These are phyloP conservation scores for Candida mesenterica DNA, from an alignment of 1,139 yeast genomes.

Conservation along the genomic window DNA sequence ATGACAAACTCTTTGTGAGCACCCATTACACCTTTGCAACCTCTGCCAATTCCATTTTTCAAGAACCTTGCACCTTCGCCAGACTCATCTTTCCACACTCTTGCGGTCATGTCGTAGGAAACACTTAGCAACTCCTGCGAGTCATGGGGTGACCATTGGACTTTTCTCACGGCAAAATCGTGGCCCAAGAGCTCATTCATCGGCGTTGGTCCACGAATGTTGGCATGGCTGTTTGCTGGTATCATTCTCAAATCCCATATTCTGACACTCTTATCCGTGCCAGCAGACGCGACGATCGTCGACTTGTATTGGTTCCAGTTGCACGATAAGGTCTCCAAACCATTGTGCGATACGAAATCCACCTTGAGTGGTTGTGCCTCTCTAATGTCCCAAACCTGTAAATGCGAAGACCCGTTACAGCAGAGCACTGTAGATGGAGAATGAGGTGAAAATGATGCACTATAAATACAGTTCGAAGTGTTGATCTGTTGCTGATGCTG, in stretches of 20 bases:
- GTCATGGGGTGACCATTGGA: slow-evolving; percentile 87
- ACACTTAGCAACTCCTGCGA: slow-evolving; percentile 69
- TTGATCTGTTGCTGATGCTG: slow-evolving; percentile 29
- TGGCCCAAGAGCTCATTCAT: slow-evolving; percentile 81
- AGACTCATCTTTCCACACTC: slow-evolving; percentile 79
- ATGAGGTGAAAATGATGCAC: slow-evolving; percentile 84
- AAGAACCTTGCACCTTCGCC: slow-evolving; percentile 49
- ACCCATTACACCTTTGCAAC: slow-evolving; percentile 58
- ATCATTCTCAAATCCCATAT: slow-evolving; percentile 88
- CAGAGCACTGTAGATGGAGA: slow-evolving; percentile 68
- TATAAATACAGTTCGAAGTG: slow-evolving; percentile 62
- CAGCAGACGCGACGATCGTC: slow-evolving; percentile 77
- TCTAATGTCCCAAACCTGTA: slow-evolving; percentile 85
- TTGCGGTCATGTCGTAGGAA: slow-evolving; percentile 89
- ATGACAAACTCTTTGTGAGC: slow-evolving; percentile 84
- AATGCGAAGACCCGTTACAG: slow-evolving; percentile 76
- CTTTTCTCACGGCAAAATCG: slow-evolving; percentile 80
- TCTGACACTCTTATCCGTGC: slow-evolving; percentile 81
- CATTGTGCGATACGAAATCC: slow-evolving; percentile 71
- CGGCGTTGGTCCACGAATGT: slow-evolving; percentile 62
- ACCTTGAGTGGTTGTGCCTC: slow-evolving; percentile 59
- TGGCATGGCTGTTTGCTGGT: slow-evolving; percentile 33
- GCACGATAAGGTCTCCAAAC: slow-evolving; percentile 74
- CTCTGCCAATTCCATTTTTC: slow-evolving; percentile 34
- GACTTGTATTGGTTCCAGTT: slow-evolving; percentile 92